Base-by-base conservation (phyloP, 768 basidiomycete species). In the Tricholoma terreum region DNA sequence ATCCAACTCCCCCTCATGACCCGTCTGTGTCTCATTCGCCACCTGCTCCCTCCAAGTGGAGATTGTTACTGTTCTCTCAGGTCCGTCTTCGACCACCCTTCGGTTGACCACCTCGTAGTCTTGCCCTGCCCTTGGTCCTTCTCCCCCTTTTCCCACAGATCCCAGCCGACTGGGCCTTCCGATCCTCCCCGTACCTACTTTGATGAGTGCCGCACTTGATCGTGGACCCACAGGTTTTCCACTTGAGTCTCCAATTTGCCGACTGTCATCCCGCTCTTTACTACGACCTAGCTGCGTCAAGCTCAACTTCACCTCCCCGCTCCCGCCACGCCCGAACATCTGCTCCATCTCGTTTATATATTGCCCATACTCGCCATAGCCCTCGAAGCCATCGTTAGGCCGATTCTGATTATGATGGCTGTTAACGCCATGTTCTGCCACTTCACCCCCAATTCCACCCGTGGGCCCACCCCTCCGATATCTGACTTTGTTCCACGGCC, bases 1-100 rank as follows among this genome's bases (percentile, higher is more conserved):
- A 54, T 79, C 80, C 69, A 79, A 69, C 49, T 76, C 77, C 6
- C 73, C 73, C 33, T 71, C 67, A 24, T 27, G 46, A 30, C 11
- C 27, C 31, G 67, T 61, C 42, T 66, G 69, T 9, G 70, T 67
- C 52, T 78, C 75, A 52, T 73, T 68, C 4, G 78, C 77, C 0
- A 82, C 80, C 43, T 80, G 78, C 62, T 84, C 80, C 33, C 83
- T 71, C 84, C 84, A 86, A 8, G 75, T 76, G 21, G 74, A 78
- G 54, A 86, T 79, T 48, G 80, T 82, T 5, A 82, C 80, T 7
- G 80, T 82, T 54, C 72, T 73, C 54, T 81, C 80, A 1, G 78
- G 76, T n/a, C 75, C 77, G 24, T 78, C 76, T 61, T 81, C 80
- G 27, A 82, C 57, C 22, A 82, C 73, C 38, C 68, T 69, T 34